phyloP scores from a whole-genome alignment of 2,329 filamentous ascomycete genomes.

The Claviceps sp. region DNA sequence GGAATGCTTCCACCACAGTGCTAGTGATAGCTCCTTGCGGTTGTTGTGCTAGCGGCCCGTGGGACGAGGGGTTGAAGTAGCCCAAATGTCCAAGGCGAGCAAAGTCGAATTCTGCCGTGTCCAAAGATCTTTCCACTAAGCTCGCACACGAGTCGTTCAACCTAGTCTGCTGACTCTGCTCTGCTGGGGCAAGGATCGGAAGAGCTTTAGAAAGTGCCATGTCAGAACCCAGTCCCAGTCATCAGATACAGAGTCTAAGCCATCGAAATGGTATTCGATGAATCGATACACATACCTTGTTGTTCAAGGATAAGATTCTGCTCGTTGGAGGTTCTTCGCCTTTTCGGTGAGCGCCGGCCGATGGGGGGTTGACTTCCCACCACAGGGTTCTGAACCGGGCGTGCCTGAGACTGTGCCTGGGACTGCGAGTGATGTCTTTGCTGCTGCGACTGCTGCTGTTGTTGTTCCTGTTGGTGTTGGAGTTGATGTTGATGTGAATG shows the following conservation, averaged over 20 bases:
- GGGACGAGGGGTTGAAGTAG: conserved; percentile 14
- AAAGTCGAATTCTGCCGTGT: conserved; percentile 22
- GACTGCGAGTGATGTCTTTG: conserved; percentile 7
- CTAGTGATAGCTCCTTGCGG: conserved; percentile 12
- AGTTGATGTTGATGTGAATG: neutral
- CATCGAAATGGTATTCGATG: neutral
- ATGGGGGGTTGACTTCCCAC: conserved; percentile 5
- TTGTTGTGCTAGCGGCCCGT: conserved; percentile 17
- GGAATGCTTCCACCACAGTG: conserved; percentile 7
- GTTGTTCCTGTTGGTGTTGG: neutral
- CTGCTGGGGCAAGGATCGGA: conserved; percentile 15
- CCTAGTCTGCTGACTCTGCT: conserved; percentile 11
- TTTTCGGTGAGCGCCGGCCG: conserved; percentile 22
- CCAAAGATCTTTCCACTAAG: conserved; percentile 17
- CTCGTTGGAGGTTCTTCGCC: conserved; percentile 22
- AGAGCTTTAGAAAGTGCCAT: conserved; percentile 8
- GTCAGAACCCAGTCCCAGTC: neutral
- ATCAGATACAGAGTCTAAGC: neutral
- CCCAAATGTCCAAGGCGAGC: conserved; percentile 19
- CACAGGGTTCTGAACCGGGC: conserved; percentile 2
- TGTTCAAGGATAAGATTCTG: conserved; percentile 20
- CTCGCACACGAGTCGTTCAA: conserved; percentile 15
- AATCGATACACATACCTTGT: conserved; percentile 19
- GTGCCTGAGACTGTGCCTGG: neutral
- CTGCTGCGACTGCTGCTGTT: conserved; percentile 4